Base-by-base conservation (phyloP, 305 asterid genomes). In the Striga hermonthica region DNA sequence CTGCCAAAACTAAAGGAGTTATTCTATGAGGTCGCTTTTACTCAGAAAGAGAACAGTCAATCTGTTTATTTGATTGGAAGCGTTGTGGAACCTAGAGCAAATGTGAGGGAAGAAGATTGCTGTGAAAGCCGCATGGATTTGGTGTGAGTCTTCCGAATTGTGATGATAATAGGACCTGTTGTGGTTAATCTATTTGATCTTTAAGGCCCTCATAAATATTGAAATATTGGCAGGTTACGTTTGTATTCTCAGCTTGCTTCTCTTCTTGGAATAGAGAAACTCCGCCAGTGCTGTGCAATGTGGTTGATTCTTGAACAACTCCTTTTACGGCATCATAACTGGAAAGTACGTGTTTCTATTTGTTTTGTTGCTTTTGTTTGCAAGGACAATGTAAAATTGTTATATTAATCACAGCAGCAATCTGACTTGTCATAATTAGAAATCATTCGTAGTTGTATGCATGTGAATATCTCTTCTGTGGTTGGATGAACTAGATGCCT, bases 301-400 rank as follows among this genome's bases (percentile, higher is more conserved):
- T 94, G 99, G 99, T 79, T 94, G 84, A 87, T 88, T 74, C 92
- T 88, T 60, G 99, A 94, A 84, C 96, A 93, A 76, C 84, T 82
- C 80, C 97, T 93, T 76, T 83, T 90, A 66, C 84, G 93, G 60
- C 82, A 13, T 70, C 86, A 90, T 77, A 85, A 83, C 72, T 94
- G 99, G 99, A 94, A 89, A 91, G 99, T 90, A 74, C 34, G 73
- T 31, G 44, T 60, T 70, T 59, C 73, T 60, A 22, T 69, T 73
- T 68, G 68, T 52, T 64, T 53, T 40, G 38, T 57, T 74, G 58
- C 40, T 62, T 74, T 68, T 38, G 39, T 38, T 57, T 22, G 53
- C 55, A 47, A 77, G 66, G 73, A 38, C 38, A 31, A 10, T 31
- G 5, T 69, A n/a, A 43, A 57, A 59, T 44, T 57, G 57, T 39